phyloP scores from a whole-genome alignment of 2,329 filamentous ascomycete genomes.

The Acrodontium crateriforme region DNA sequence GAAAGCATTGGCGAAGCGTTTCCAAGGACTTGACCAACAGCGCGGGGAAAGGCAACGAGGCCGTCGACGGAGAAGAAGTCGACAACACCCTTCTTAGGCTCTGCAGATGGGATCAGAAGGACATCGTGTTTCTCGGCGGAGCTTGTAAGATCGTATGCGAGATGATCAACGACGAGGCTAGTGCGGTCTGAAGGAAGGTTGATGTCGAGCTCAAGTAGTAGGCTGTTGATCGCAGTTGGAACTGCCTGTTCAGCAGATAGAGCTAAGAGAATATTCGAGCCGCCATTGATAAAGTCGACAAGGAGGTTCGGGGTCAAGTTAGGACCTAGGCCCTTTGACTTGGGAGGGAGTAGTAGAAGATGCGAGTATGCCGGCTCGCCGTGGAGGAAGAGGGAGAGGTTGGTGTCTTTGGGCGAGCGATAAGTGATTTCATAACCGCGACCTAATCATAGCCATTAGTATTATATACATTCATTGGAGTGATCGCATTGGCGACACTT shows the following conservation, averaged over 20 bases:
- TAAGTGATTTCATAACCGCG: constrained; percentile 72
- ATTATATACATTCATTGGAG: not conserved
- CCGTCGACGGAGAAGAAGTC: constrained; percentile 61
- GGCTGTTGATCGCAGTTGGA: constrained; percentile 58
- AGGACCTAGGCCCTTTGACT: constrained; percentile 85
- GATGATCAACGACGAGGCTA: constrained; percentile 82
- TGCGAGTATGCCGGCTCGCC: constrained; percentile 88
- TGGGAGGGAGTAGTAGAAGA: constrained; percentile 73
- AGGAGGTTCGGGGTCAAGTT: constrained; percentile 73
- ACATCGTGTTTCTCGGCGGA: constrained; percentile 79
- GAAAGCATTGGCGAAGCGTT: constrained; percentile 59
- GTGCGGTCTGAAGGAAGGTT: constrained; percentile 74
- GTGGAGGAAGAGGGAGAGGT: constrained; percentile 65
- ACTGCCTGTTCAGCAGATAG: constrained; percentile 60
- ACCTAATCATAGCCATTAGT: constrained; percentile 35
- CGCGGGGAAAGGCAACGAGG: constrained; percentile 67
- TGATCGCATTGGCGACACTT: not conserved
- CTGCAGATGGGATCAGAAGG: constrained; percentile 59
- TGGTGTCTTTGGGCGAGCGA: constrained; percentile 69
- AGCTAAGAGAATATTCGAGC: constrained; percentile 81
- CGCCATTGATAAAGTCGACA: constrained; percentile 78
- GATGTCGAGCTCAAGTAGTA: constrained; percentile 82
- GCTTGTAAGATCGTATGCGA: constrained; percentile 71
- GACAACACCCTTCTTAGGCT: constrained; percentile 53
- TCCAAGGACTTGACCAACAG: constrained; percentile 70